phyloP scores from a whole-genome alignment of 805 yeast species.

The Candida ponderosae region DNA sequence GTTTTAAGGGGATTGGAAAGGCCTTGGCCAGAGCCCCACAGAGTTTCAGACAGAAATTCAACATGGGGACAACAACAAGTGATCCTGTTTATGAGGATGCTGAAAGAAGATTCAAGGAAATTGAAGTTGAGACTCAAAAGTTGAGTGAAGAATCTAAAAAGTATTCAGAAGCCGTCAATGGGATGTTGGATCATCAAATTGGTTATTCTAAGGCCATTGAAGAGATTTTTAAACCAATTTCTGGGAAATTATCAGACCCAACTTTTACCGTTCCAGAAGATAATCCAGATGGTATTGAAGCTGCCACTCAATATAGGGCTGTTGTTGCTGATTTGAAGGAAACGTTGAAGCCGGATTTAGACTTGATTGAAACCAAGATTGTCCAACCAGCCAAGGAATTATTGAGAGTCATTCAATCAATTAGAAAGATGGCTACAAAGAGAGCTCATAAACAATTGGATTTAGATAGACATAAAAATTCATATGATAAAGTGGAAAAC shows the following conservation, averaged over 20 bases:
- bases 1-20: constrained; percentile 78
- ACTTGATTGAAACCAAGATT: constrained; percentile 82
- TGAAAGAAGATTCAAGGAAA: constrained; percentile 89
- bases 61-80: constrained; percentile 71
- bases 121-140: constrained; percentile 84
- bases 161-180: constrained; percentile 86
- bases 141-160: constrained; percentile 84
- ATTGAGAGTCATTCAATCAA: constrained; percentile 68
- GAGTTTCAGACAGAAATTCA: constrained; percentile 78
- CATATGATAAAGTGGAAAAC: constrained; percentile 63
- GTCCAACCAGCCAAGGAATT: constrained; percentile 90
- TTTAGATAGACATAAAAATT: constrained; percentile 74
- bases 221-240: constrained; percentile 92
- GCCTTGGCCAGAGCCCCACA: constrained; percentile 85
- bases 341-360: constrained; percentile 85
- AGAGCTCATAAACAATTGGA: constrained; percentile 94
- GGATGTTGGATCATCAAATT: constrained; percentile 88
- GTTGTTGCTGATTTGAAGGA: constrained; percentile 82
- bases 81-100: constrained; percentile 94
- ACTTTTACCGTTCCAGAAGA: constrained; percentile 82
- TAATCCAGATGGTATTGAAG: constrained; percentile 93
- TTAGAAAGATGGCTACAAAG: constrained; percentile 91
- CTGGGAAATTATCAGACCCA: constrained; percentile 89
- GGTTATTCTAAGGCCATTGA: constrained; percentile 95
- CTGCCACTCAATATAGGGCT: constrained; percentile 85